Evolutionary conservation across 83 land plant genomes (phyloP).

Genomic region (Picea abies): DNA sequence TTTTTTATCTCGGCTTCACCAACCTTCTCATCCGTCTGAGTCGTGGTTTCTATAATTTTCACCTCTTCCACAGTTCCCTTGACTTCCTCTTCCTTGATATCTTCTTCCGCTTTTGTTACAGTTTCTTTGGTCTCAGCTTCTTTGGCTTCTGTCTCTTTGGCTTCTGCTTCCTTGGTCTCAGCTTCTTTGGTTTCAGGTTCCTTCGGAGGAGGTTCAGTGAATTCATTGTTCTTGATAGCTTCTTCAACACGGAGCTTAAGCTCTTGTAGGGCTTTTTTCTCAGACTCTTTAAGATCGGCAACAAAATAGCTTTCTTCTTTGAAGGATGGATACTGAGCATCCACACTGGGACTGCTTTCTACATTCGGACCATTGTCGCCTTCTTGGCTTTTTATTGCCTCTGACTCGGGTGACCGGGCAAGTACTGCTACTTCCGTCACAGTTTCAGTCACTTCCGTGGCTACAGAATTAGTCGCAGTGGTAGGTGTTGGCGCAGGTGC

Average conservation of each 20-base stretch:
- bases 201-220: constrained; percentile 35
- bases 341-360: constrained; percentile 18
- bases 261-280: constrained; percentile 75
- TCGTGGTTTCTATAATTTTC: constrained; percentile 20
- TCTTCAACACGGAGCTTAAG: constrained; percentile 51
- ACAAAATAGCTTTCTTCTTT: constrained; percentile 67
- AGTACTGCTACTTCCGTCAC: constrained; percentile 22
- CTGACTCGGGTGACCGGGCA: constrained; percentile 12
- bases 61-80: constrained; percentile 28
- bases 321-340: constrained; percentile 41
- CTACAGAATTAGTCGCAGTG: background rate
- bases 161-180: constrained; percentile 17
- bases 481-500: constrained; percentile 13
- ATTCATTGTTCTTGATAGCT: constrained; percentile 56
- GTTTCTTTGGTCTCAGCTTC: constrained; percentile 7
- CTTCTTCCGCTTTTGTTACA: constrained; percentile 26
- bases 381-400: constrained; percentile 22
- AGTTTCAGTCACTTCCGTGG: constrained; percentile 10
- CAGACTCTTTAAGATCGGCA: constrained; percentile 46
- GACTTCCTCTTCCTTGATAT: constrained; percentile 16
- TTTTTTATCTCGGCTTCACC: constrained; percentile 52
- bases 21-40: constrained; percentile 25
- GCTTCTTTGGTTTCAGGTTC: constrained; percentile 26
- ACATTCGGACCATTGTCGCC: constrained; percentile 9
- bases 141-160: constrained; percentile 12